These are phyloP conservation scores for Eucalyptus albens DNA, from an alignment of 345 rosid species.

Conservation along the genomic window DNA sequence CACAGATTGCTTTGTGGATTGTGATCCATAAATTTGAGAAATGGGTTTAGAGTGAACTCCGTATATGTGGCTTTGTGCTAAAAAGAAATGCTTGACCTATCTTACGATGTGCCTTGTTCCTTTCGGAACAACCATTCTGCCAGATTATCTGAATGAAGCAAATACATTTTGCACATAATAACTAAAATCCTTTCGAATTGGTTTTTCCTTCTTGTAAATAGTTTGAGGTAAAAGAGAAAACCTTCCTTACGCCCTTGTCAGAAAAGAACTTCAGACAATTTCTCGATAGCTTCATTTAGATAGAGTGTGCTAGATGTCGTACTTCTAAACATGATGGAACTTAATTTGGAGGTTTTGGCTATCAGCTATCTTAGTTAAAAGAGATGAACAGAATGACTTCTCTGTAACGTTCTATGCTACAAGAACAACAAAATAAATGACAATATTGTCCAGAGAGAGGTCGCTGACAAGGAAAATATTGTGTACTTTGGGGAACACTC, in stretches of 20 bases:
- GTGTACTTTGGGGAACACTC: not conserved
- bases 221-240: not conserved
- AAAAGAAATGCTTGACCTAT: no score
- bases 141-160: not conserved
- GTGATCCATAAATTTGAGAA: not conserved
- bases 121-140: not conserved
- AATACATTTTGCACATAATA: not conserved
- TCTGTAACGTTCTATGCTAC: not conserved
- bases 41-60: not conserved
- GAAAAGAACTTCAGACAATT: not conserved
- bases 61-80: not conserved
- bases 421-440: not conserved
- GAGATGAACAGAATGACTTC: not conserved
- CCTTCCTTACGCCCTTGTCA: not conserved
- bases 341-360: not conserved
- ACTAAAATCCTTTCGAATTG: not conserved
- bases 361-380: not conserved
- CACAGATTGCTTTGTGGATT: no score
- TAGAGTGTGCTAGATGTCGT: accelerated
- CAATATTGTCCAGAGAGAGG: not conserved
- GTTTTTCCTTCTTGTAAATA: not conserved
- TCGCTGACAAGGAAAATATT: not conserved
- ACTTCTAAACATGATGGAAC: not conserved
- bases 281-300: not conserved
- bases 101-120: not conserved